Conservation (phyloP, 2,329 filamentous ascomycete species). For the Microcyclosporella mali region DNA sequence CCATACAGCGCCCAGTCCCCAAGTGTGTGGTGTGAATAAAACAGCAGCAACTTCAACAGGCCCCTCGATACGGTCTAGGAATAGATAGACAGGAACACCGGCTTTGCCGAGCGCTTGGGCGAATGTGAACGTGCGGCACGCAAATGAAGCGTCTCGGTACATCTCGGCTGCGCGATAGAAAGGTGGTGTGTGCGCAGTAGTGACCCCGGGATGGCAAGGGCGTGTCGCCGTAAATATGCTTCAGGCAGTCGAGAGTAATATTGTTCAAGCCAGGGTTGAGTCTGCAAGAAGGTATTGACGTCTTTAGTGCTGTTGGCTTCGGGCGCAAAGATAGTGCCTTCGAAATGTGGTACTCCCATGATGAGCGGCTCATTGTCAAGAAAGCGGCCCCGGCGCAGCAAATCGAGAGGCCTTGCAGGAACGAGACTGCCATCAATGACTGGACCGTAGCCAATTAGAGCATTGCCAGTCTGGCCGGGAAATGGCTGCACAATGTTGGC, state of each 20-base stretch:
- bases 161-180: constrained; percentile 1
- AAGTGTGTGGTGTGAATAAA: neutral
- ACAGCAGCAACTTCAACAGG: constrained; percentile 1
- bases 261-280: constrained; percentile 33
- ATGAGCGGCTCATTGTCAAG: constrained; percentile 47
- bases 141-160: constrained; percentile 1
- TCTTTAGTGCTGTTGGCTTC: constrained; percentile 40
- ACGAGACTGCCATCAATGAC: constrained; percentile 44
- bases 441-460: constrained; percentile 45
- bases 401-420: constrained; percentile 39
- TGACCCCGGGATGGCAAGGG: constrained; percentile 1
- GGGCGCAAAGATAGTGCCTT: constrained; percentile 56
- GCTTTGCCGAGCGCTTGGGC: neutral
- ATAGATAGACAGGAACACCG: neutral
- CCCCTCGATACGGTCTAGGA: constrained; percentile 2
- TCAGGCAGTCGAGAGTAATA: neutral
- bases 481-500: constrained; percentile 39
- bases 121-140: neutral
- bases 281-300: constrained; percentile 49
- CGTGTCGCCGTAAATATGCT: neutral
- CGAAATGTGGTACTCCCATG: constrained; percentile 50
- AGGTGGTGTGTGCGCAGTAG: neutral
- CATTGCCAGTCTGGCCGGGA: constrained; percentile 35
- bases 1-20: constrained; percentile 1
- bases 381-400: constrained; percentile 42